A percentile compares a stretch with the other conserved stretches of the same genome.
Conservation (phyloP, 257 asterid species). For the Linderniella brevidens region DNA sequence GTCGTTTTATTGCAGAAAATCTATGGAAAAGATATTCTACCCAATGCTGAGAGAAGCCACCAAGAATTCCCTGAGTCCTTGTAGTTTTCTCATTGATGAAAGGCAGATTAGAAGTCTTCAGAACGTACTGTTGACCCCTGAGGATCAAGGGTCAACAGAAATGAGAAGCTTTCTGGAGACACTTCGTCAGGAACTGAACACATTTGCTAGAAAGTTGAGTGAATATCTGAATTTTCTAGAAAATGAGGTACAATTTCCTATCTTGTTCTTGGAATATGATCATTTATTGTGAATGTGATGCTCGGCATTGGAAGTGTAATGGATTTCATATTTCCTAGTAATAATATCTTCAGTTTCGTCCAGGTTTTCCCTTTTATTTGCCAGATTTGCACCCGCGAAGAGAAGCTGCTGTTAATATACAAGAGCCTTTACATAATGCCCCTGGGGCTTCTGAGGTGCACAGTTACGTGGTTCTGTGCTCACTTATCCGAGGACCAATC, state of each 20-base stretch:
- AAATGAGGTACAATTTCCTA: constrained; percentile 31
- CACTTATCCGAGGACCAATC: constrained; percentile 43
- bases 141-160: constrained; percentile 24
- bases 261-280: too few species aligned
- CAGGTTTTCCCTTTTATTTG: constrained; percentile 50
- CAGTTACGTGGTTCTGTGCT: constrained; percentile 57
- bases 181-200: constrained; percentile 41
- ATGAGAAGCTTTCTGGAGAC: constrained; percentile 26
- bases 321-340: too few species aligned
- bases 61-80: constrained; percentile 15
- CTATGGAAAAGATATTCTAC: constrained; percentile 41
- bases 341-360: constrained; percentile 22
- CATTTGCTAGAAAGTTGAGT: constrained; percentile 29
- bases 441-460: constrained; percentile 59
- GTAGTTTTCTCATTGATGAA: constrained; percentile 32
- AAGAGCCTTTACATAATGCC: constrained; percentile 63
- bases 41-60: constrained; percentile 33
- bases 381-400: constrained; percentile 34
- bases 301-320: too few species aligned
- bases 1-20: constrained; percentile 48
- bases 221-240: constrained; percentile 37
- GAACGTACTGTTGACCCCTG: constrained; percentile 30
- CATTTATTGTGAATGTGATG: too few species aligned
- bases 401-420: constrained; percentile 54
- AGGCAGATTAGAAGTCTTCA: constrained; percentile 42